Conservation (phyloP, 768 basidiomycete species). For the Leccinellum albellum region DNA sequence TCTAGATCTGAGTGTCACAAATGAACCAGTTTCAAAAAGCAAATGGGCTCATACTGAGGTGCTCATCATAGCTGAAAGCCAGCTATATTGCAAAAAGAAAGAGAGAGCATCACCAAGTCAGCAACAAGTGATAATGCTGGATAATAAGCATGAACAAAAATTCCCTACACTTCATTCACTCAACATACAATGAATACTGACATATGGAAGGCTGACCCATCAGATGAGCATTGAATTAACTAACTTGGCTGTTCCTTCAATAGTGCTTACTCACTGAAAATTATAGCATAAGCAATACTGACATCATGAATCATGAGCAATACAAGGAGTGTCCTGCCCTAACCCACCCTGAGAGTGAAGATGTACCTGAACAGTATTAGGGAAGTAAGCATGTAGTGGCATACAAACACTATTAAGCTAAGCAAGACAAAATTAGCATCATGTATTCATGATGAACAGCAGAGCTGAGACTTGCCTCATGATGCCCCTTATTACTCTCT, state of each 20-base stretch:
- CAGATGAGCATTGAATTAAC: not conserved
- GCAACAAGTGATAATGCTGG: not conserved
- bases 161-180: not conserved
- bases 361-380: slow-evolving; percentile 19
- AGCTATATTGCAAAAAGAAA: slow-evolving; percentile 4
- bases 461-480: slow-evolving; percentile 2
- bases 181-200: not conserved
- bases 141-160: slow-evolving; percentile 8
- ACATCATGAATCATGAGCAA: slow-evolving; percentile 16
- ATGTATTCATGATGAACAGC: not conserved
- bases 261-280: slow-evolving; percentile 4
- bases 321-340: slow-evolving; percentile 16
- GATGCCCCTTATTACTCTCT: not conserved
- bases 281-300: slow-evolving; percentile 5
- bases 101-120: not conserved
- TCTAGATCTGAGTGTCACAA: slow-evolving; percentile 7
- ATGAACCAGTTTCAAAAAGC: not conserved
- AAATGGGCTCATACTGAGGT: slow-evolving; percentile 7
- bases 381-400: slow-evolving; percentile 12
- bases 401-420: slow-evolving; percentile 12
- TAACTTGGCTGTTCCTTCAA: not conserved
- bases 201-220: not conserved
- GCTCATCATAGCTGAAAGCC: slow-evolving; percentile 12
- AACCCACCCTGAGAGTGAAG: slow-evolving; percentile 10
- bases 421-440: not conserved